Conservation (phyloP, 306 rosid genomes). For the Casuarina equisetifolia region DNA sequence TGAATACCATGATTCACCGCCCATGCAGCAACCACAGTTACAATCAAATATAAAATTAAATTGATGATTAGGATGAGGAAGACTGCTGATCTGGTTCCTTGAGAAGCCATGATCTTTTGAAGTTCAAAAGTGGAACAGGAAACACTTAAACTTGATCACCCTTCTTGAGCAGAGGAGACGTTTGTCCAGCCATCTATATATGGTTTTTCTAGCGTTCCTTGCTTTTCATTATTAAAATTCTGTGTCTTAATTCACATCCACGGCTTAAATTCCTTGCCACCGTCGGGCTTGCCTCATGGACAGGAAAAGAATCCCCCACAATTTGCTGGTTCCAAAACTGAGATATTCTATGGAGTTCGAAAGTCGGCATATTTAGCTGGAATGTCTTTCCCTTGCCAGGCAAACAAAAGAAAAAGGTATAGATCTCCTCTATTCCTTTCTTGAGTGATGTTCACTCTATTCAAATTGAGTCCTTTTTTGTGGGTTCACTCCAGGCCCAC, state of each 20-base stretch:
- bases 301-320: constrained; percentile 45
- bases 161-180: constrained; percentile 13
- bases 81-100: constrained; percentile 62
- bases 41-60: constrained; percentile 59
- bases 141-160: constrained; percentile 22
- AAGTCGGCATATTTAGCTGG: not conserved
- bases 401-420: constrained; percentile 26
- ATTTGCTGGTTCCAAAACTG: not conserved
- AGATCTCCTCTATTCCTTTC: not conserved
- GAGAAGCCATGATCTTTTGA: constrained; percentile 56
- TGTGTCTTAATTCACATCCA: constrained; percentile 53
- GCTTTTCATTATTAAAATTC: constrained; percentile 20
- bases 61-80: constrained; percentile 58
- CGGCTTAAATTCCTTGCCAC: constrained; percentile 51
- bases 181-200: not conserved
- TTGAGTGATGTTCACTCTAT: not conserved
- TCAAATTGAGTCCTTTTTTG: constrained; percentile 1
- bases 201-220: constrained; percentile 28
- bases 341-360: not conserved
- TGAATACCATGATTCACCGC: constrained; percentile 78
- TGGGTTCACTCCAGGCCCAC: not conserved
- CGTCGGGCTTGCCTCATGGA: constrained; percentile 39
- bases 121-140: constrained; percentile 11
- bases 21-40: constrained; percentile 75
- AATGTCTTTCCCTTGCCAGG: constrained; percentile 16